Conservation (phyloP, 2,329 filamentous ascomycete species). For the Didymella glomerata region DNA sequence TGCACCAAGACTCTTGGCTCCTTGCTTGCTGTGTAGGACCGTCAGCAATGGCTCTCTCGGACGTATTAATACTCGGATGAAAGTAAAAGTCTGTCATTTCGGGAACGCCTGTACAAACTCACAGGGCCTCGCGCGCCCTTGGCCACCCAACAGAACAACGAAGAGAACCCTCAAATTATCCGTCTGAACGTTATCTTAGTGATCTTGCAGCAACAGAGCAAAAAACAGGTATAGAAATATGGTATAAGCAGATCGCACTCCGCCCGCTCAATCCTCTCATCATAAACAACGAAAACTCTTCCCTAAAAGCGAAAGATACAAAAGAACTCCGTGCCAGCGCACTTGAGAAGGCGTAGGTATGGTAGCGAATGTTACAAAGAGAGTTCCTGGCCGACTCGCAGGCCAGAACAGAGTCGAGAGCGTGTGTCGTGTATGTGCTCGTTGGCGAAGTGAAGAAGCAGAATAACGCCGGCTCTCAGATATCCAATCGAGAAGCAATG, state of each 20-base stretch:
- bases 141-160: neutral
- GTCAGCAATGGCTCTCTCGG: neutral
- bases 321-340: constrained; percentile 10
- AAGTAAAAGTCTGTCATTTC: neutral
- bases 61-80: neutral
- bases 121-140: neutral
- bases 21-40: neutral
- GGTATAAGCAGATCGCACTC: constrained; percentile 10
- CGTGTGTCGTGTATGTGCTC: constrained; percentile 7
- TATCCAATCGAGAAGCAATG: constrained; percentile 18
- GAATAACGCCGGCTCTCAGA: constrained; percentile 11
- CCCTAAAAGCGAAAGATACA: constrained; percentile 7
- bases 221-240: constrained; percentile 12
- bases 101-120: neutral
- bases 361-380: constrained; percentile 18
- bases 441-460: constrained; percentile 1
- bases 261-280: neutral
- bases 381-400: neutral
- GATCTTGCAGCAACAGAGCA: neutral
- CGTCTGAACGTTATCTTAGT: constrained; percentile 8
- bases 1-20: neutral
- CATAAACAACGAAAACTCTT: constrained; percentile 4
- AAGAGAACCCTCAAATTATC: constrained; percentile 9
- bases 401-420: constrained; percentile 4
- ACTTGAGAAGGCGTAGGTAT: neutral